Conservation (phyloP, 495 filamentous ascomycete species). For the Tricharina praecox region DNA sequence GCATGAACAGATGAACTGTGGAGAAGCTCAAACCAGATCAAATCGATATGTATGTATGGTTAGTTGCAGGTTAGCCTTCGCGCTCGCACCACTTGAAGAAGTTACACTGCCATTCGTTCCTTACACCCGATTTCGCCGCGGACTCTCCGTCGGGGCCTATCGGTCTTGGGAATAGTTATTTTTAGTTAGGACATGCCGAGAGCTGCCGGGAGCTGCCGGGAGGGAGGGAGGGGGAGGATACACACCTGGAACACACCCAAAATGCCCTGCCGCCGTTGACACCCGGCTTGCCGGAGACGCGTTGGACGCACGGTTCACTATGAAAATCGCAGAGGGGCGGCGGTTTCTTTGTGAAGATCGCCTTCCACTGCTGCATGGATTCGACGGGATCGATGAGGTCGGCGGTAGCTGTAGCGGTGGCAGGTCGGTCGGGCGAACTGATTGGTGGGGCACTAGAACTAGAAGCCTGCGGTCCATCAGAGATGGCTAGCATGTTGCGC, state of each 20-base stretch:
- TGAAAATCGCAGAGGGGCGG: slow-evolving; percentile 69
- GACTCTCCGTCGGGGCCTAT: slow-evolving; percentile 17
- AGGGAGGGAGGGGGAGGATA: neutral
- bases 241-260: slow-evolving; percentile 23
- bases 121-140: slow-evolving; percentile 9
- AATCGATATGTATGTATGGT: no score
- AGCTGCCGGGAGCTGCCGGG: neutral
- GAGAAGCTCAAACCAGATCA: no score
- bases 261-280: slow-evolving; percentile 44
- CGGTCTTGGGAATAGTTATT: slow-evolving; percentile 13
- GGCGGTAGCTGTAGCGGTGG: neutral
- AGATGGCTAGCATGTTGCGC: no score
- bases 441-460: slow-evolving; percentile 10
- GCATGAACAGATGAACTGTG: no score
- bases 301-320: slow-evolving; percentile 62
- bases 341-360: slow-evolving; percentile 58
- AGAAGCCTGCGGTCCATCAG: no score
- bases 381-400: slow-evolving; percentile 15
- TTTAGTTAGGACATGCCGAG: neutral
- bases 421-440: slow-evolving; percentile 6
- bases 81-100: slow-evolving; percentile 26
- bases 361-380: slow-evolving; percentile 70
- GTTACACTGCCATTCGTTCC: slow-evolving; percentile 22
- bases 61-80: no score
- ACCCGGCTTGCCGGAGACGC: slow-evolving; percentile 73